Evolutionary conservation across 768 basidiomycete species (phyloP).

Genomic region (Leccinum incarnatum): DNA sequence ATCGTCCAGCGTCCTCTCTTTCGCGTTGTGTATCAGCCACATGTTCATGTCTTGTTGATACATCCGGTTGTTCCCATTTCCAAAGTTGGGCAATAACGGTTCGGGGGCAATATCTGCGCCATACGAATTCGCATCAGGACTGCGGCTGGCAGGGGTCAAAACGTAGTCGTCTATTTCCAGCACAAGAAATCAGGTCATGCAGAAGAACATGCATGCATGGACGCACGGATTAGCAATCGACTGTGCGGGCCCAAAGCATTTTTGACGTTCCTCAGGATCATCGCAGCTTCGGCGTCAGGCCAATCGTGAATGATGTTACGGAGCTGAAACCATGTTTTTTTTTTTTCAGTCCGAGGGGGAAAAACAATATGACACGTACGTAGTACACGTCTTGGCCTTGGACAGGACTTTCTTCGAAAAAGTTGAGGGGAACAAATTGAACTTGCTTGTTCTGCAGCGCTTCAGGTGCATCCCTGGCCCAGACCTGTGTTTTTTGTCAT

Average conservation of each 20-base stretch:
- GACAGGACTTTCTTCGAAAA: slow-evolving; percentile 18
- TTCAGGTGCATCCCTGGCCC: slow-evolving; percentile 16
- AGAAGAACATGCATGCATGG: neutral
- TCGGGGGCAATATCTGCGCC: slow-evolving; percentile 36
- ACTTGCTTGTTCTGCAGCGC: slow-evolving; percentile 16
- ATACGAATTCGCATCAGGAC: slow-evolving; percentile 2
- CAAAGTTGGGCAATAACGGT: slow-evolving; percentile 49
- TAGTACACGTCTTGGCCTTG: slow-evolving; percentile 25
- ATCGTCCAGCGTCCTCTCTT: slow-evolving; percentile 43
- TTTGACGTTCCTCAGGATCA: slow-evolving; percentile 30
- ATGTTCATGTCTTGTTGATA: slow-evolving; percentile 48
- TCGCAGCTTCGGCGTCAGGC: slow-evolving; percentile 33
- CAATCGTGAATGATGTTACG: slow-evolving; percentile 36
- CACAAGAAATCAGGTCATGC: neutral
- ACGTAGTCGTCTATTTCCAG: slow-evolving; percentile 21
- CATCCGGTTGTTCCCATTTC: slow-evolving; percentile 37
- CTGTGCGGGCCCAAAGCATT: slow-evolving; percentile 30
- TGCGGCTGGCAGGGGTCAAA: slow-evolving; percentile 12
- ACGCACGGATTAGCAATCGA: slow-evolving; percentile 34
- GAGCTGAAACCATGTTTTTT: slow-evolving; percentile 10
- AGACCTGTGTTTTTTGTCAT: slow-evolving; percentile 7
- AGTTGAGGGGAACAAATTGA: slow-evolving; percentile 18
- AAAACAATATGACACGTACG: slow-evolving; percentile 9
- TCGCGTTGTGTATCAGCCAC: slow-evolving; percentile 40
- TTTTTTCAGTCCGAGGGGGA: neutral